Evolutionary conservation across 768 basidiomycete genomes (phyloP).

Genomic region (Leccinum olivaceopallidum): DNA sequence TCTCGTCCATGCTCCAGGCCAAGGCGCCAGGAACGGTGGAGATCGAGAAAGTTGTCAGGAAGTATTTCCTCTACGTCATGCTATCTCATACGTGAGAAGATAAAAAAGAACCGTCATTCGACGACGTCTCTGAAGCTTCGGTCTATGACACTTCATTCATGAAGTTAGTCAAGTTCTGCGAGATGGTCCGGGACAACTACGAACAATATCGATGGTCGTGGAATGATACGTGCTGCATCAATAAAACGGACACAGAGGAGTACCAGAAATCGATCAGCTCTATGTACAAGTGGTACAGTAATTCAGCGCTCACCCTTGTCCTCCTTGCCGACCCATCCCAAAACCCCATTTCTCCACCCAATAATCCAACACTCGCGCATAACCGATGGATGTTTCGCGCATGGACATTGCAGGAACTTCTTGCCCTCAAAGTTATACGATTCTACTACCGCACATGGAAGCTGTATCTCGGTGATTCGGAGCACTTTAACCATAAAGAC

Average conservation of each 20-base stretch:
- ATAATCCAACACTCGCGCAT: constrained; percentile 1
- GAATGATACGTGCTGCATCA: constrained; percentile 15
- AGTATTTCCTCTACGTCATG: too few species aligned
- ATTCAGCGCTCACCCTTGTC: constrained; percentile 13
- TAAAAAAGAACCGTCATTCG: neutral
- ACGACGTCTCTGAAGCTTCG: neutral
- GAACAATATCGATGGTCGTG: constrained; percentile 8
- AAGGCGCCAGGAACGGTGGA: too few species aligned
- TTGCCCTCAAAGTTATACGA: constrained; percentile 12
- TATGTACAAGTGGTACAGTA: neutral
- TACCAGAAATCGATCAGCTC: neutral
- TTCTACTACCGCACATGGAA: constrained; percentile 13
- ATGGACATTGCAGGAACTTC: constrained; percentile 19
- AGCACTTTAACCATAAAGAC: too few species aligned
- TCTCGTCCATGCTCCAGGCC: too few species aligned
- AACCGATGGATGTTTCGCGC: constrained; percentile 18
- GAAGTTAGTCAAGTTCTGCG: constrained; percentile 13
- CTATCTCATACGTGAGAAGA: too few species aligned
- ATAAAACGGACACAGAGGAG: neutral
- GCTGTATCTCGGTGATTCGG: too few species aligned
- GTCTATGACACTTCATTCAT: neutral
- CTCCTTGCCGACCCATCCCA: constrained; percentile 7
- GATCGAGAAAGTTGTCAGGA: too few species aligned
- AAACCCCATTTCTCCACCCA: neutral
- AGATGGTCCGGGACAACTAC: constrained; percentile 6